Base-by-base conservation (phyloP, 148 eudicot species). In the Silene uniflora region DNA sequence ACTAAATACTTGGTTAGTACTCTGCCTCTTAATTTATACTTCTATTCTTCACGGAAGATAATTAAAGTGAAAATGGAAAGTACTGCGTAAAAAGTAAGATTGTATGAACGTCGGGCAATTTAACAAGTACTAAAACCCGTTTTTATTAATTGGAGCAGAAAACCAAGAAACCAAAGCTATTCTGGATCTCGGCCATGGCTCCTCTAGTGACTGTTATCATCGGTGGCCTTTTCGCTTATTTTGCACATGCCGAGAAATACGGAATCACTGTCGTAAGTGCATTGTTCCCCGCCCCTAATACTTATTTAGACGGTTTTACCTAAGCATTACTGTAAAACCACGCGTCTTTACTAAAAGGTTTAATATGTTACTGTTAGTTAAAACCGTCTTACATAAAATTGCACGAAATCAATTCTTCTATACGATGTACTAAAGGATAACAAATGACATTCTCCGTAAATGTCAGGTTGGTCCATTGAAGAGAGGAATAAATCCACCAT, bases 161-260 rank as follows among this genome's bases (percentile, higher is more conserved):
- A 72, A 76, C 77, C 11, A 92, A 80, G 85, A 90, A 73, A 59
- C 92, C 99, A 17, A 83, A 87, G 63, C 69, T 90, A 65, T 90
- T 92, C 54, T 89, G 91, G 89, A 86, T 95, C 55, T 85, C 97
- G 35, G 99, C 99, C 1, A 85, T 92, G 76, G 91, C 90, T 69
- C 98, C 98, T 27, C 83, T 91, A 16, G 81, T 79, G 68, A 82
- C 83, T 24, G 94, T 93, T 23, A 42, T 91, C 3, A 25, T 73
- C 27, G 98, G 97, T 23, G 81, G 97, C 69, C 82, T 88, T 21
- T 83, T 93, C 67, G 90, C 94, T 35, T 93, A 87, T 71, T 84
- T 91, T 70, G 85, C 89, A 10, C 88, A 91, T 76, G 88, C 88
- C 0, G 92, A 89, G 62, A 91, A 86, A 83, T 83, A 82, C 73